Conservation (phyloP, 192 early-diverging fungal species). For the Podila epigama region DNA sequence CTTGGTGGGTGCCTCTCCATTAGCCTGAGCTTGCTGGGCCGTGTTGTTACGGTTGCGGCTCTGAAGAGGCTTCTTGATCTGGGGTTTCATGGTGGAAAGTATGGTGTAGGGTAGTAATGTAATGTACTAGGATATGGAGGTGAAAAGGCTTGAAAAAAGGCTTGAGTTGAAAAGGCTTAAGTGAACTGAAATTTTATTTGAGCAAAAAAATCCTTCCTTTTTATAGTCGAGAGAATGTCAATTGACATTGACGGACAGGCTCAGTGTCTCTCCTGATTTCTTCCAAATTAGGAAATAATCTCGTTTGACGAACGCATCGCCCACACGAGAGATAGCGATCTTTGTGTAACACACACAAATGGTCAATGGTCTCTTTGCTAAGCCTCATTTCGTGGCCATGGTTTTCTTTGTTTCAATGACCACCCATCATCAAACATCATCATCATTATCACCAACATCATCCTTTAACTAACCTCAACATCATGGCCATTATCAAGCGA, state of each 20-base stretch:
- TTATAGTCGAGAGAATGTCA: not conserved
- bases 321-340: not conserved
- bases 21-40: not conserved
- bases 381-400: not conserved
- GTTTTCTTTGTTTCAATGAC: no score
- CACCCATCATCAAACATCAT: no score
- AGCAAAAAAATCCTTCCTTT: not conserved
- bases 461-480: no score
- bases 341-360: no score
- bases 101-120: not conserved
- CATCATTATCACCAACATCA: no score
- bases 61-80: constrained; percentile 41
- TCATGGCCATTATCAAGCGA: constrained; percentile 35
- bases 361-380: no score
- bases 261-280: no score
- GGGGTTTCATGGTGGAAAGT: constrained; percentile 25
- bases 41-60: constrained; percentile 27
- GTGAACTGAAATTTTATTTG: not conserved
- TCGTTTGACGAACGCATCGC: not conserved
- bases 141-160: not conserved
- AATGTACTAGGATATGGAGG: not conserved
- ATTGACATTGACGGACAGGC: not conserved
- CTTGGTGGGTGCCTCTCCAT: not conserved
- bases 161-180: not conserved
- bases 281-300: not conserved